Evolutionary conservation across 306 rosid species (phyloP), one percentile per base, ranked within the genome.

Genomic region (Abrus precatorius): DNA sequence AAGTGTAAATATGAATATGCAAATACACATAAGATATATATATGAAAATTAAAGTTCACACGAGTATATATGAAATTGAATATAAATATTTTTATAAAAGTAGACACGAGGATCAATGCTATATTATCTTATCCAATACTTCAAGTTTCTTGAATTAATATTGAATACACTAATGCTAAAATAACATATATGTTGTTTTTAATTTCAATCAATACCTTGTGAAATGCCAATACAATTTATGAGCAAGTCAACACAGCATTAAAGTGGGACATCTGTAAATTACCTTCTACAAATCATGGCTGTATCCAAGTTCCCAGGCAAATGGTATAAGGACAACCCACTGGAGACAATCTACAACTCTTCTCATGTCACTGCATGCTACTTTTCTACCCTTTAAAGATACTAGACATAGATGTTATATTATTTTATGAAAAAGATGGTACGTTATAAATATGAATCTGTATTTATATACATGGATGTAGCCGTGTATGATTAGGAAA

Each of bases 351-450:
- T 38, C 44, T 48, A 34, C 29, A 8, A 7, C 72, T 76, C 73
- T 76, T 27, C 64, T 76, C 1, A 1, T 3, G 63, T 56, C 79
- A 63, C 40, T 20, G 70, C 40, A 63, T 45, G 53, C 50, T 28
- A 41, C 45, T 32, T 73, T 79, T 74, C 56, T 20, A 7, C 27
- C 27, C 72, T 68, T 80, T 53, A 55, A 38, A 47, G 57, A 67
- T 67, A 81, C 48, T 34, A 80, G 29, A 41, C 47, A 28, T 63
- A 64, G 62, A 75, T 32, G 48, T 33, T 62, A 72, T 70, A 80
- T 72, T n/a, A 13, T 7, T 28, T 9, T 6, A 80, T 30, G 44
- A 61, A 62, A 60, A 78, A 57, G 61, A 27, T 68, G 52, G 52
- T 52, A 49, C 48, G n/a, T 5, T 33, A 72, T n/a, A 65, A 2